Evolutionary conservation across 371 early-diverging fungal species (phyloP).

Genomic region (Rhizopus stolonifer): DNA sequence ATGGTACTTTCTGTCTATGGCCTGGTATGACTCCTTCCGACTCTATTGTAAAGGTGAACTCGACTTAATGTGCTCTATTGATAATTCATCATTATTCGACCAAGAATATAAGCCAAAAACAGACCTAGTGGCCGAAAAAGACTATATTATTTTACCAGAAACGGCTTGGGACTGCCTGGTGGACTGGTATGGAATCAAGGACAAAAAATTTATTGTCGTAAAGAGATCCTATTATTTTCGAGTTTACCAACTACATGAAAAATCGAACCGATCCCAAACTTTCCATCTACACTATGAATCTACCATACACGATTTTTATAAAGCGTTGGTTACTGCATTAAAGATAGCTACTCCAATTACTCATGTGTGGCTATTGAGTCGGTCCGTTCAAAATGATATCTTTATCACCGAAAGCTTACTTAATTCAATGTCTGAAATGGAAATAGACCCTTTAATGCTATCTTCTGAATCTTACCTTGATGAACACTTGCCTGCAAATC

Average conservation of each 20-base stretch:
- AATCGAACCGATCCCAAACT: background rate
- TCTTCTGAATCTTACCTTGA: background rate
- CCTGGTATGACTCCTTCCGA: background rate
- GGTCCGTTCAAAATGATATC: background rate
- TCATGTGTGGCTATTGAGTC: background rate
- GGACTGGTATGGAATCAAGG: slow-evolving; percentile 1
- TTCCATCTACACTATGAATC: slow-evolving; percentile 5
- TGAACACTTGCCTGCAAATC: background rate
- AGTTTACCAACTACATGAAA: background rate
- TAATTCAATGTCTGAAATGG: background rate
- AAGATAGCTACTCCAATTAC: background rate
- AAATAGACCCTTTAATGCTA: slow-evolving; percentile 4
- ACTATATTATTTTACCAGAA: slow-evolving; percentile 1
- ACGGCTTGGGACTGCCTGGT: slow-evolving; percentile 3
- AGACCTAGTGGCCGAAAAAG: background rate
- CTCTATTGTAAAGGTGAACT: background rate
- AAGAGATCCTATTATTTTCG: background rate
- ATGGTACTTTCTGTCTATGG: background rate
- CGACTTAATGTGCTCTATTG: background rate
- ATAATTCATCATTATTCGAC: slow-evolving; percentile 1
- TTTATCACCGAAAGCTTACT: background rate
- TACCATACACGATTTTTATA: slow-evolving; percentile 1
- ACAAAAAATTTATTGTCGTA: background rate
- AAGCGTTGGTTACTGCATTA: background rate
- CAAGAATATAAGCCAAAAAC: background rate